A percentile compares a stretch with the other conserved stretches of the same genome.
Evolutionary conservation across 352 stramenopile species (phyloP).

Genomic region (Plasmopara viticola): DNA sequence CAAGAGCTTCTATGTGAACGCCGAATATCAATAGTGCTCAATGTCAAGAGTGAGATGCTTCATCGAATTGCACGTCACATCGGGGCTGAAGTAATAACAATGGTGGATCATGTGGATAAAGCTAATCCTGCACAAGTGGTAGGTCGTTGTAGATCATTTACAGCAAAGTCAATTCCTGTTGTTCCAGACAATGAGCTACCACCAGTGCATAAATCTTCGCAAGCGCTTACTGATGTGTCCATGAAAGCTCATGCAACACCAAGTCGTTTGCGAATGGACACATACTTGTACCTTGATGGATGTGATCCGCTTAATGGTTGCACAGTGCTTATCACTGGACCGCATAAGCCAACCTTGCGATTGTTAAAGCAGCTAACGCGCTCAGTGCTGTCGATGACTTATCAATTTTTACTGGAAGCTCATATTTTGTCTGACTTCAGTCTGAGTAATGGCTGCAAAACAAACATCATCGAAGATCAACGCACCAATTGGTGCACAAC

Average conservation of each 20-base stretch:
- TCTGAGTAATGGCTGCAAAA: slow-evolving; percentile 34
- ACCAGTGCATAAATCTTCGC: slow-evolving; percentile 22
- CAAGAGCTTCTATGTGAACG: slow-evolving; percentile 90
- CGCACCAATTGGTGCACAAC: slow-evolving; percentile 66
- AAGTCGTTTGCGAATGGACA: slow-evolving; percentile 52
- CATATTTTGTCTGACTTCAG: slow-evolving; percentile 89
- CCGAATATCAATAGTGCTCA: slow-evolving; percentile 90
- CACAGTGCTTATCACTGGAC: slow-evolving; percentile 91
- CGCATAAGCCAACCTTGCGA: slow-evolving; percentile 82
- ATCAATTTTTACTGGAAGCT: slow-evolving; percentile 95
- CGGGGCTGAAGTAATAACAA: slow-evolving; percentile 87
- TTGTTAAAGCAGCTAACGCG: slow-evolving; percentile 89
- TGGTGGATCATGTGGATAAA: slow-evolving; percentile 90
- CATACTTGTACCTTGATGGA: slow-evolving; percentile 93
- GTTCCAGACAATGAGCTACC: slow-evolving; percentile 32
- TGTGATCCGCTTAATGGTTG: slow-evolving; percentile 92
- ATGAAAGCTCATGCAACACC: slow-evolving; percentile 20
- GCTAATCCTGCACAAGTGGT: slow-evolving; percentile 42
- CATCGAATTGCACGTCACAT: slow-evolving; percentile 91
- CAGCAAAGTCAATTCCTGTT: slow-evolving; percentile 50
- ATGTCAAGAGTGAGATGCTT: slow-evolving; percentile 91
- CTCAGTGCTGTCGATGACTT: slow-evolving; percentile 90
- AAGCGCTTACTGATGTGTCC: slow-evolving; percentile 24
- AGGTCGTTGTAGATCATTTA: slow-evolving; percentile 63
- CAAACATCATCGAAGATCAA: slow-evolving; percentile 20